Conservation (phyloP, 306 rosid genomes). For the Dryas octopetala region DNA sequence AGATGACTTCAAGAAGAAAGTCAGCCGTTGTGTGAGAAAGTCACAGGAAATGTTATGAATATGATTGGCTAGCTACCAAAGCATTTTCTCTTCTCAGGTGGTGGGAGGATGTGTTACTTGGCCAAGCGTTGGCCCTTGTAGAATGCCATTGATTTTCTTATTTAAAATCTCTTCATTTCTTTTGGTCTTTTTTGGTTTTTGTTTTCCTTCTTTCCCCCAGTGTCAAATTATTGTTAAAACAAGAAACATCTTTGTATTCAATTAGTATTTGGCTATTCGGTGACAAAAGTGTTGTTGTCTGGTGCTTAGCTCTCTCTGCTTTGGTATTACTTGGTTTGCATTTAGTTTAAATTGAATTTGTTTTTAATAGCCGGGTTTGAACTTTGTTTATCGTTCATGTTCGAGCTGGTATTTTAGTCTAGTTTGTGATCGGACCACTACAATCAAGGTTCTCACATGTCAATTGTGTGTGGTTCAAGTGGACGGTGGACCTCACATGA, state of each 20-base stretch:
- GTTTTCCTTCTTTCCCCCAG: neutral
- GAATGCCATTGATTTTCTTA: slow-evolving; percentile 52
- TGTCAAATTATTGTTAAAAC: slow-evolving; percentile 41
- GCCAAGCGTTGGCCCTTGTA: slow-evolving; percentile 41
- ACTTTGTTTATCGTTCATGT: neutral
- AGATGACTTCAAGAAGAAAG: slow-evolving; percentile 96
- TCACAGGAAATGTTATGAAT: slow-evolving; percentile 62
- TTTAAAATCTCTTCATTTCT: slow-evolving; percentile 36
- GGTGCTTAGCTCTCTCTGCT: neutral
- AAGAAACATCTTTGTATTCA: slow-evolving; percentile 50
- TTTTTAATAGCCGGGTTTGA: neutral
- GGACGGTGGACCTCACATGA: neutral
- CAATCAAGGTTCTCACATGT: too few species aligned
- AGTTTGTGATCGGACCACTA: too few species aligned
- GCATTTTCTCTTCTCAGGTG: slow-evolving; percentile 32
- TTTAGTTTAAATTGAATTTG: neutral
- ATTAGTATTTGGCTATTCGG: slow-evolving; percentile 47
- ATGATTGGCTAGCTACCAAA: neutral
- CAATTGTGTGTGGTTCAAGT: too few species aligned
- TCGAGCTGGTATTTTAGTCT: neutral
- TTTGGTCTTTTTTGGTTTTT: slow-evolving; percentile 12
- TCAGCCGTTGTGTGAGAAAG: slow-evolving; percentile 89
- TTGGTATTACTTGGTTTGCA: neutral
- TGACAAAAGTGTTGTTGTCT: slow-evolving; percentile 26
- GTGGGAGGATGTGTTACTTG: slow-evolving; percentile 38